A percentile compares a stretch with the other conserved stretches of the same genome.
Evolutionary conservation across 179 eudicot genomes (phyloP).

Genomic region (Silene noctiflora): DNA sequence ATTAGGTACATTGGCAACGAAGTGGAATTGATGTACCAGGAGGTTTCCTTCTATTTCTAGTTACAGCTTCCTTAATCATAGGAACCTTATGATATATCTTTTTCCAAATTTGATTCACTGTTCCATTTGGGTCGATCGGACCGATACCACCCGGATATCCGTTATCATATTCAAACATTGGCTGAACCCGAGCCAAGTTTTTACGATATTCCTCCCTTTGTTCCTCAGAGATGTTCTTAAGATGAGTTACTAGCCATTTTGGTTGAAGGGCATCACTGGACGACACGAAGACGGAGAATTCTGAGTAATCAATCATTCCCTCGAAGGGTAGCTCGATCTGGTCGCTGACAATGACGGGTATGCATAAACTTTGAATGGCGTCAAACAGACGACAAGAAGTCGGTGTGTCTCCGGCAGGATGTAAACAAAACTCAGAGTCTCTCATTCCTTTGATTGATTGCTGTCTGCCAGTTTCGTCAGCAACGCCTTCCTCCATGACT

Average conservation of each 20-base stretch:
- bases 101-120: slow-evolving; percentile 84
- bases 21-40: slow-evolving; percentile 61
- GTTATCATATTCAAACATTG: slow-evolving; percentile 59
- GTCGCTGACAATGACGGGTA: slow-evolving; percentile 90
- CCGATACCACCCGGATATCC: slow-evolving; percentile 80
- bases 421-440: slow-evolving; percentile 80
- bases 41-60: slow-evolving; percentile 72
- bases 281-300: slow-evolving; percentile 70
- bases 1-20: slow-evolving; percentile 90
- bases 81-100: slow-evolving; percentile 83
- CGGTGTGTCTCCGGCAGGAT: slow-evolving; percentile 98
- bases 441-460: slow-evolving; percentile 92
- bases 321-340: slow-evolving; percentile 87
- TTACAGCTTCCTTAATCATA: slow-evolving; percentile 66
- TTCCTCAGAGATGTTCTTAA: slow-evolving; percentile 45
- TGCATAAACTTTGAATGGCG: slow-evolving; percentile 90
- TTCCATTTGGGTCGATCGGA: slow-evolving; percentile 62
- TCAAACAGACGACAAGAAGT: slow-evolving; percentile 94
- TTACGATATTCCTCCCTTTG: slow-evolving; percentile 50
- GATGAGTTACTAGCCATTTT: slow-evolving; percentile 70
- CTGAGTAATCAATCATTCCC: slow-evolving; percentile 79
- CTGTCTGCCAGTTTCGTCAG: slow-evolving; percentile 82
- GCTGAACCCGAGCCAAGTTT: slow-evolving; percentile 72
- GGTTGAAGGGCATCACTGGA: slow-evolving; percentile 64
- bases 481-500: slow-evolving; percentile 92